Base-by-base conservation (phyloP, 1,139 yeast genomes). In the Protomyces arabidopsidicola region DNA sequence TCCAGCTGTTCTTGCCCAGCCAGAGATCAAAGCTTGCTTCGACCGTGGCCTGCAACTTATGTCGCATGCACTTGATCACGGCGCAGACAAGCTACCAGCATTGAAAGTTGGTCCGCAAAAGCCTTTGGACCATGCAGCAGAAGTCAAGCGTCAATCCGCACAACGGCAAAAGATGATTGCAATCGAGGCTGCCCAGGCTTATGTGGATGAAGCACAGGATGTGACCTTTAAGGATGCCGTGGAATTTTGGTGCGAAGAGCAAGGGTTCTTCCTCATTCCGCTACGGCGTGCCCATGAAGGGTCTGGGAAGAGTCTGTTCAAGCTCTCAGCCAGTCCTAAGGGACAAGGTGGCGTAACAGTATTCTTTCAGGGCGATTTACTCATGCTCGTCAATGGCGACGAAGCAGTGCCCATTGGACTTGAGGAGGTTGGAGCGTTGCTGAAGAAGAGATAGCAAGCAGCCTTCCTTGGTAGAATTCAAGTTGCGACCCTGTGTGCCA, bases 211-310 rank as follows among this genome's bases (percentile, higher is more conserved):
- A 8, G 35, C 39, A 10, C 68, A 75, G 1, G 70, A 69, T 18
- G 69, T 75, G 18, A 73, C 83, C 0, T 80, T 81, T 70, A 80
- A 76, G 65, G 84, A 82, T 35, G 79, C 83, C 35, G 77, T 84
- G 9, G 83, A 81, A 63, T 82, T 76, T 10, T 77, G 71, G 65
- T 79, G 82, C 61, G 67, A 72, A 16, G 70, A 70, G 8, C 72
- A 76, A 63, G 76, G 75, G 60, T 68, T 77, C 45, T 72, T 79
- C 42, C 70, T 80, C 16, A 57, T 74, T 2, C 76, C 79, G 0
- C 63, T 70, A 48, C 69, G 72, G 24, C 67, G 65, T 42, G 72
- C 76, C 1, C 78, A 76, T 45, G 72, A 70, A 8, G 64, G 68
- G 9, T 68, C 76, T 9, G 79, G 79, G 1, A 72, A 72, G 55